Base-by-base conservation (phyloP, 495 filamentous ascomycete genomes). In the Tuber melanosporum region DNA sequence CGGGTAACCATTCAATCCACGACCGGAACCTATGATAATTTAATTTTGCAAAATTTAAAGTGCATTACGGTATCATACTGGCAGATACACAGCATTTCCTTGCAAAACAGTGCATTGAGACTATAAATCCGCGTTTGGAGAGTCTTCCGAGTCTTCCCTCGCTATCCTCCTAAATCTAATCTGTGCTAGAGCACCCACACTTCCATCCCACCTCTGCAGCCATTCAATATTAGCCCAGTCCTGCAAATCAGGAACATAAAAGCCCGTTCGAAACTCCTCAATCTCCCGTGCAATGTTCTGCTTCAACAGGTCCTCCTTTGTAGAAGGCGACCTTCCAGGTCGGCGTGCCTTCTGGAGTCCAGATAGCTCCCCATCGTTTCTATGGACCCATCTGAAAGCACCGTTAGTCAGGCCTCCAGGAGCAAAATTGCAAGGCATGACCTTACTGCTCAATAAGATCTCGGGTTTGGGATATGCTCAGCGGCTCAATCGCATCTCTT, bases 251-350 rank as follows among this genome's bases (percentile, higher is more conserved):
- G 91, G 91, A 78, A 91, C 83, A 88, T 91, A 93, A 81, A 96
- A 97, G 0, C 95, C 95, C 43, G 91, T 92, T 71, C 89, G 87
- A 78, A 93, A 92, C 85, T 99, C 95, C 82, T 91, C 91, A 79
- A 91, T 86, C 79, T 98, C 93, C 32, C 85, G 85, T 32, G 87
- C 87, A 71, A 92, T 90, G 71, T 90, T 89, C 81, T 94, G 90
- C 78, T 88, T 89, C 41, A 98, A 85, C 7, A 92, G 85, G 83
- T 94, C 92, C 82, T 97, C 93, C 73, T 89, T 89, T 44, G 90
- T 88, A 80, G 89, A 92, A 7, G 94, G 86, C 39, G 96, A 93
- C 44, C 95, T 89, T 22, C 96, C 95, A 57, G 92, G 88, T 39
- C 96, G 89, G 19, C 94, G 91, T 71, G 92, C 88, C 78, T 90